Base-by-base conservation (phyloP, 805 yeast species). In the Metschnikowia drakensbergensis region DNA sequence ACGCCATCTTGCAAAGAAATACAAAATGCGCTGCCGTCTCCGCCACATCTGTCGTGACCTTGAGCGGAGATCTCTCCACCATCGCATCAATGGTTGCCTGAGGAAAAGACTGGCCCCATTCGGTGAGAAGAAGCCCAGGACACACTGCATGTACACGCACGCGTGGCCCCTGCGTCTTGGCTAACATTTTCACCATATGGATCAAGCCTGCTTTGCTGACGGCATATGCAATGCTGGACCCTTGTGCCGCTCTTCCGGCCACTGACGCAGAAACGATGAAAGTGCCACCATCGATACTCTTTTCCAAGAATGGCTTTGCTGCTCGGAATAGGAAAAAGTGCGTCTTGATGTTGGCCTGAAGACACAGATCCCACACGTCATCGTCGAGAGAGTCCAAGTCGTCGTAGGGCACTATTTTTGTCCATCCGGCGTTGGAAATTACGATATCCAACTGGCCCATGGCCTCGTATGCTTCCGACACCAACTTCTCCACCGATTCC, bases 361-460 rank as follows among this genome's bases (percentile, higher is more conserved):
- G 61, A 11, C 62, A 56, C 9, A 57, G 57, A 52, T 65, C 68
- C 69, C 69, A 65, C 37, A 67, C 51, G 34, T 62, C 65, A 23
- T 65, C 68, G 37, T 64, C 67, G 9, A 63, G 53, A 4, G 53
- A 57, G 44, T 66, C 68, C 35, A 68, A 51, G 44, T 67, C 66
- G 11, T 58, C 55, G 48, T 59, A 59, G 10, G 69, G 63, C 11
- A 65, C 55, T 35, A 64, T 53, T 44, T 66, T 59, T 9, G 73
- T 68, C 69, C 71, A 68, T 3, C 72, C 72, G 6, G 69, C 71
- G 50, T 68, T 68, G 10, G 72, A 67, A 10, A 68, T 56, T 23
- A 68, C 70, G 28, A 73, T 71, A 48, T 70, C 72, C 13, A 73
- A 54, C 11, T 59, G 49, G 7, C 65, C 66, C 27, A 65, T 58